Evolutionary conservation across 805 yeast species (phyloP).

Genomic region (Tetrapisispora iriomotensis): DNA sequence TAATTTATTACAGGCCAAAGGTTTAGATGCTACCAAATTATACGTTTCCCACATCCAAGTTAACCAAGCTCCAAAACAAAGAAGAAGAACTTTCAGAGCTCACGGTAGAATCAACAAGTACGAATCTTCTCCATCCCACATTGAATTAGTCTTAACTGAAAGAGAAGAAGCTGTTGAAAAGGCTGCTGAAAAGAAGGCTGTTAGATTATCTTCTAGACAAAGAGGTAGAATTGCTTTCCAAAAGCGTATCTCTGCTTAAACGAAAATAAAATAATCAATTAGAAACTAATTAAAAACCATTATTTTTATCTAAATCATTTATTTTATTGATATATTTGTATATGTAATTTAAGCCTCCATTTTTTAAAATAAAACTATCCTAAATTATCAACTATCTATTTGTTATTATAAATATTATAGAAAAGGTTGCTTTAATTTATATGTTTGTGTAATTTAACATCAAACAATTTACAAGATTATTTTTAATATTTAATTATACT

Average conservation of each 20-base stretch:
- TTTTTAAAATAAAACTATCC: constrained; percentile 1
- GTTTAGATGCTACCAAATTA: constrained; percentile 90
- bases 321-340: constrained; percentile 3
- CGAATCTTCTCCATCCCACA: constrained; percentile 98
- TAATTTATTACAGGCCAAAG: constrained; percentile 54
- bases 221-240: constrained; percentile 83
- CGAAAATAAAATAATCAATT: constrained; percentile 3
- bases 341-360: constrained; percentile 5
- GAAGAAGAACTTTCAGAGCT: constrained; percentile 99
- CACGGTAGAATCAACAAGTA: constrained; percentile 99
- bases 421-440: background rate
- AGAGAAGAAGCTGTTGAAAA: constrained; percentile 88
- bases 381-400: background rate
- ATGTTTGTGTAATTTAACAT: no score
- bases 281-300: background rate
- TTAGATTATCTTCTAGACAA: constrained; percentile 83
- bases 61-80: constrained; percentile 99
- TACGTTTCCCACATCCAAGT: constrained; percentile 98
- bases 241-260: constrained; percentile 71
- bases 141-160: constrained; percentile 94
- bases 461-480: no score
- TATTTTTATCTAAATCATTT: constrained; percentile 3
- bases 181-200: constrained; percentile 62
- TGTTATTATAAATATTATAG: background rate
- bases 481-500: no score